Evolutionary conservation across 345 rosid species (phyloP).

Genomic region (Hypericum androsaemum): DNA sequence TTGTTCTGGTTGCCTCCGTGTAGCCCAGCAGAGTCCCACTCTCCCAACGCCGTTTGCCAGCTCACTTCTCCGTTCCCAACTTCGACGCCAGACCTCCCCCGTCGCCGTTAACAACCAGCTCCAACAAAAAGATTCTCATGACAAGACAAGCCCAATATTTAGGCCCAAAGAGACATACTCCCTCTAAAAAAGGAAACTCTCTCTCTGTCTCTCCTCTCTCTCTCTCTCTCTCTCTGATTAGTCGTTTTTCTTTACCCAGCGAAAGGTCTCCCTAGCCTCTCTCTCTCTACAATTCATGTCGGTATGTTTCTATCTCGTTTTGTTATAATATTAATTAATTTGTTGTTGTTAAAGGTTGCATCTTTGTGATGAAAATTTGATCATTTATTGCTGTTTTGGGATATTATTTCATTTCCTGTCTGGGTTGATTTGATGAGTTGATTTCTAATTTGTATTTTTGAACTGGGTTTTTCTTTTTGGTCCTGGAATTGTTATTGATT

Average conservation of each 20-base stretch:
- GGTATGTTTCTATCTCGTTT: slow-evolving; percentile 33
- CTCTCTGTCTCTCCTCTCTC: slow-evolving; percentile 16
- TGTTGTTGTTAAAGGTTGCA: not conserved
- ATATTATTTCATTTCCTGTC: slow-evolving; percentile 4
- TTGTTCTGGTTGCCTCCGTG: slow-evolving; percentile 19
- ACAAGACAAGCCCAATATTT: not conserved
- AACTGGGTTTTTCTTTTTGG: not conserved
- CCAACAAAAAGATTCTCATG: slow-evolving; percentile 2
- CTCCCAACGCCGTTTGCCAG: slow-evolving; percentile 39
- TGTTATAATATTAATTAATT: not conserved
- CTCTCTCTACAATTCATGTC: slow-evolving; percentile 41
- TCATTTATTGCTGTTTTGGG: slow-evolving; percentile 1
- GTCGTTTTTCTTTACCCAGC: not conserved
- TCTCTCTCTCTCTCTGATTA: slow-evolving; percentile 1
- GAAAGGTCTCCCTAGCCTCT: not conserved
- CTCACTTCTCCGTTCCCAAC: slow-evolving; percentile 22
- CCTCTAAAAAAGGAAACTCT: no score
- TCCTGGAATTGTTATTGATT: not conserved
- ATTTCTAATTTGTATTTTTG: not conserved
- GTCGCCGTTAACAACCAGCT: slow-evolving; percentile 21
- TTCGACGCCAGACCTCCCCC: slow-evolving; percentile 16
- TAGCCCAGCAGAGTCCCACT: slow-evolving; percentile 25
- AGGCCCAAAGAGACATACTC: not conserved
- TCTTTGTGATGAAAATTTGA: slow-evolving; percentile 7
- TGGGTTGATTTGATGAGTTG: not conserved